Conservation (phyloP, 129 eudicot species). For the Artemisia argyi region DNA sequence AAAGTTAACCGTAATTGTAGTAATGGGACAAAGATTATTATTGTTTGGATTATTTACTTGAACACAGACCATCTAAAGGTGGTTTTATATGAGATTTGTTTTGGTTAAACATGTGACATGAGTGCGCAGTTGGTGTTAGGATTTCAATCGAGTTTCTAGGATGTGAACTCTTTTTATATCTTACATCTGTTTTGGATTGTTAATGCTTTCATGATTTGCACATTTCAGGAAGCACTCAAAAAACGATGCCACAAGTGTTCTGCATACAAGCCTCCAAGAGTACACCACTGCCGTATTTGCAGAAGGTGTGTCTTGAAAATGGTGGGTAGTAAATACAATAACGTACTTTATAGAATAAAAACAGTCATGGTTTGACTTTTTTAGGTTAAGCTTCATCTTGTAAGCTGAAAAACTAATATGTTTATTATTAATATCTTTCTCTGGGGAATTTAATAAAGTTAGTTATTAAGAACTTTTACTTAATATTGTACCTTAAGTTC, state of each 20-base stretch:
- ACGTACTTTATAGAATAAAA: background rate
- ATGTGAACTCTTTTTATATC: background rate
- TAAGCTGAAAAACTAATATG: background rate
- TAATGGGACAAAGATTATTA: too few relatives aligned
- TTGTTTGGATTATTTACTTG: too few relatives aligned
- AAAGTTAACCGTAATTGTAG: too few relatives aligned
- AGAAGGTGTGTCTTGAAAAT: conserved; percentile 78
- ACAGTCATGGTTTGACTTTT: background rate
- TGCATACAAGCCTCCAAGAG: conserved; percentile 70
- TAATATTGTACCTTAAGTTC: too few relatives aligned
- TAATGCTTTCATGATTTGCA: conserved; percentile 7
- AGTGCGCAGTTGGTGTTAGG: too few relatives aligned
- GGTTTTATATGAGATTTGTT: too few relatives aligned
- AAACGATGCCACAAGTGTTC: conserved; percentile 68
- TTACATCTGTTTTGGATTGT: background rate
- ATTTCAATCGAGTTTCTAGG: background rate
- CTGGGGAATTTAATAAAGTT: too few relatives aligned
- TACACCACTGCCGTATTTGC: conserved; percentile 91
- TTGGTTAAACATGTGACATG: too few relatives aligned
- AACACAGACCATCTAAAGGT: too few relatives aligned
- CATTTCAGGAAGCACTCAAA: conserved; percentile 52
- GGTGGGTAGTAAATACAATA: conserved; percentile 50
- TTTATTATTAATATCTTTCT: background rate
- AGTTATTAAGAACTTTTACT: too few relatives aligned
- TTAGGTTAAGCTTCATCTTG: conserved; percentile 23